Evolutionary conservation across 2,329 filamentous ascomycete genomes (phyloP).

Genomic region (Stachybotrys chlorohalonatus): DNA sequence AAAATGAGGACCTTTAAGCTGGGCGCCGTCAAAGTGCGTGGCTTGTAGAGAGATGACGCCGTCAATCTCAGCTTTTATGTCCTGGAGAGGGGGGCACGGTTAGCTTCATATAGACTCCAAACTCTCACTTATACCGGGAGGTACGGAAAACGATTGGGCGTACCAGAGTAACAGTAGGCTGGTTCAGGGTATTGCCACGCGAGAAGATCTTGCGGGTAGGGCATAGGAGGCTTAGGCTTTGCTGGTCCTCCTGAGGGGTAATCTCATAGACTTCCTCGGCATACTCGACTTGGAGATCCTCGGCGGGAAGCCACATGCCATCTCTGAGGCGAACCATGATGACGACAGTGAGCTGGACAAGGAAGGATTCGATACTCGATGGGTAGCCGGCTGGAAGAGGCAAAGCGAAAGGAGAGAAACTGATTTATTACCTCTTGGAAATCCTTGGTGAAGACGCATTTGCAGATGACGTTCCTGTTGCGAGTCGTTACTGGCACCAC

Average conservation of each 20-base stretch:
- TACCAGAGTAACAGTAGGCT: slow-evolving; percentile 37
- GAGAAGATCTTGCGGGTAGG: slow-evolving; percentile 43
- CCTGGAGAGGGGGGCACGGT: slow-evolving; percentile 4
- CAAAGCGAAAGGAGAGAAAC: not conserved
- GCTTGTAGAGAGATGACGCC: slow-evolving; percentile 30
- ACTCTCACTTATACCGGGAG: not conserved
- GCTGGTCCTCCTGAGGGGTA: slow-evolving; percentile 32
- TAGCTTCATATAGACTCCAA: not conserved
- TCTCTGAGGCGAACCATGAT: slow-evolving; percentile 24
- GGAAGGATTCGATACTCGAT: not conserved
- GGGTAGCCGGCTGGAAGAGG: not conserved
- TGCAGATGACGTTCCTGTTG: not conserved
- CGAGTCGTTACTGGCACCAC: not conserved
- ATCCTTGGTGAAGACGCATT: not conserved
- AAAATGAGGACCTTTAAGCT: slow-evolving; percentile 27
- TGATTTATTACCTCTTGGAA: not conserved
- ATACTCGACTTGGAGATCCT: slow-evolving; percentile 52
- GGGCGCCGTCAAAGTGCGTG: slow-evolving; percentile 28
- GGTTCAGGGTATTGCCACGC: slow-evolving; percentile 47
- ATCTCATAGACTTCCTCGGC: slow-evolving; percentile 53
- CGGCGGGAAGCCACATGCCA: slow-evolving; percentile 54
- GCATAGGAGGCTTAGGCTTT: slow-evolving; percentile 44
- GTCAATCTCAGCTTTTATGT: slow-evolving; percentile 26
- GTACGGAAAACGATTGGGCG: not conserved
- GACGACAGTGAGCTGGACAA: not conserved